Base-by-base conservation (phyloP, 139 green algal genomes). In the Haematococcus sp. region DNA sequence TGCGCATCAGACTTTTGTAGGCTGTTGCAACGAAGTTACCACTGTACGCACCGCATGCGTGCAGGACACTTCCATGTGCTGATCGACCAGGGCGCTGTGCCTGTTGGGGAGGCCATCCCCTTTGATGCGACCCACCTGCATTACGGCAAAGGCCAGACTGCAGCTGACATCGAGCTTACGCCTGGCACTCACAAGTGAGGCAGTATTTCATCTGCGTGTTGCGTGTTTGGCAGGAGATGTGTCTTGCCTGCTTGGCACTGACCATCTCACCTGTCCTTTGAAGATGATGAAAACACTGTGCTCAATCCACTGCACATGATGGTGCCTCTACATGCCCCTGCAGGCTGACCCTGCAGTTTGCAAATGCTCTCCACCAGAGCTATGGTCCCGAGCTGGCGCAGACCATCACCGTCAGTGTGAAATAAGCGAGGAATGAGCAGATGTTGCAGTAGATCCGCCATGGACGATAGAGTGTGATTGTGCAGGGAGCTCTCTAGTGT, bases 321-420 rank as follows among this genome's bases (percentile, higher is more conserved):
- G 52, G 4, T 40, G 59, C 13, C 28, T 27, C 15, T n/a, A 4
- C 59, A 44, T 67, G 59, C 28, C n/a, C 28, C 59, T 11, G 27
- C 82, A 92, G 68, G 9, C 70, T 92, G 30, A 88, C 83, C 3
- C 85, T 92, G 35, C 85, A 90, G 79, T 92, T 92, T 69, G 88
- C 85, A 22, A 87, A 92, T 71, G 85, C 83, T 0, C 63, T 75
- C 46, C 88, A 90, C 55, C 67, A 85, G 70, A 79, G 56, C 0
- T 88, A 86, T 54, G 81, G 82, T 2, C 58, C 73, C 0, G 65
- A 25, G 11, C 81, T 71, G 16, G 16, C 58, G 2, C 81, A 70
- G 31, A 86, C 79, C 25, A 81, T 92, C 31, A 81, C 73, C 23
- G 63, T 92, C 11, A 81, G 51, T 55, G 81, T 87, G 1, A 61